Evolutionary conservation across 2,329 filamentous ascomycete species (phyloP), one percentile per base, ranked within the genome.

Genomic region (Ophiostoma pallidulum): DNA sequence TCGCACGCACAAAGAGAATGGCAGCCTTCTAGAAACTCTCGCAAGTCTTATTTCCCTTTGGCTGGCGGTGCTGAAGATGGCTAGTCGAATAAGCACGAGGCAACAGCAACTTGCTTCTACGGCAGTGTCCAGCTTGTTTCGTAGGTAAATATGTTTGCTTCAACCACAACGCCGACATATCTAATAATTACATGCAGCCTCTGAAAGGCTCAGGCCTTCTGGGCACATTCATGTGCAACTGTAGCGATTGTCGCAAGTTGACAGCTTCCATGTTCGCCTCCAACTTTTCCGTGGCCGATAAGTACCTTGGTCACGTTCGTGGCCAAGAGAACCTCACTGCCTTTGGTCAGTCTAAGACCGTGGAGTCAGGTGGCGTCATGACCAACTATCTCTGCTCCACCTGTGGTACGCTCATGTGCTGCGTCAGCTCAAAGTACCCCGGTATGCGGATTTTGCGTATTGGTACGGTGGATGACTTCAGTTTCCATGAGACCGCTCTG

Each of bases 211-310:
- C 66, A 1, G 71, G 66, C 9, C 58, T 80, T 0, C 51, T 73
- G 16, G 61, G 63, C 50, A 70, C 65, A 5, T 80, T 80, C 56
- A 55, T 80, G 54, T 82, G 77, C 62, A 67, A 82, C 64, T 82
- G 78, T 59, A 59, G 63, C 29, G 77, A 82, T 61, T 82, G 77
- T 61, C 75, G 66, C 56, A 82, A 82, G 55, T 66, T 82, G 51
- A 80, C 75, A 0, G 75, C 77, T 0, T 78, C 76, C 0, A 78
- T 80, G 72, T 80, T 78, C 61, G 72, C 75, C 3, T 72, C 74
- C 45, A 80, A 77, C 62, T 78, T 82, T 57, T 66, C 67, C 49
- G 60, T 79, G 35, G 52, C 57, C 10, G 66, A 77, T 57, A 56
- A 58, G 0, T 49, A 70, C 48, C 54, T 79, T 0, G 67, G 58